phyloP scores from a whole-genome alignment of 352 stramenopile species.

The Pythium volutum region DNA sequence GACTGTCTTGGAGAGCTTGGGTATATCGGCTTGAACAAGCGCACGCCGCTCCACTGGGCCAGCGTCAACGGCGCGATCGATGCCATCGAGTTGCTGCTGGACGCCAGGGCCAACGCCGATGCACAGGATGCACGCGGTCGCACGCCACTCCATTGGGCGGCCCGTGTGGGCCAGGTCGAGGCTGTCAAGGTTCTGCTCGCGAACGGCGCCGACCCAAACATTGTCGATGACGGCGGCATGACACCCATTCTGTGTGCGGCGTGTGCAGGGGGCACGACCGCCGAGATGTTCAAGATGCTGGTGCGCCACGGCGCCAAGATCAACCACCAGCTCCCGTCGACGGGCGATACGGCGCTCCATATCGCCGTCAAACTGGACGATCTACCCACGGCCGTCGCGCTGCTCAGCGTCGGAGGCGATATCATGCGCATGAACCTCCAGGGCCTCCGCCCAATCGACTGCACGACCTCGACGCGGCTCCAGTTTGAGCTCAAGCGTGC shows the following conservation, averaged over 20 bases:
- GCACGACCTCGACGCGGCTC: slow-evolving; percentile 54
- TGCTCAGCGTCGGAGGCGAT: slow-evolving; percentile 69
- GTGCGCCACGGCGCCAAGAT: slow-evolving; percentile 62
- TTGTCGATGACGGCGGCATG: slow-evolving; percentile 74
- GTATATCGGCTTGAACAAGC: slow-evolving; percentile 79
- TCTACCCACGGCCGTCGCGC: slow-evolving; percentile 58
- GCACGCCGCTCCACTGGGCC: slow-evolving; percentile 77
- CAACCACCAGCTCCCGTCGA: slow-evolving; percentile 64
- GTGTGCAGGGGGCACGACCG: slow-evolving; percentile 58
- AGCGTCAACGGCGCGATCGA: slow-evolving; percentile 62
- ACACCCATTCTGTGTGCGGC: slow-evolving; percentile 72
- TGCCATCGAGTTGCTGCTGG: slow-evolving; percentile 57
- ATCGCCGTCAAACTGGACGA: slow-evolving; percentile 82
- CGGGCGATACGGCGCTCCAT: slow-evolving; percentile 72
- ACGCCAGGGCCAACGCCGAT: slow-evolving; percentile 58
- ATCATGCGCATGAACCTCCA: slow-evolving; percentile 77
- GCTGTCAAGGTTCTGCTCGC: slow-evolving; percentile 55
- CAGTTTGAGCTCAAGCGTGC: slow-evolving; percentile 75
- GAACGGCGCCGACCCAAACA: slow-evolving; percentile 59
- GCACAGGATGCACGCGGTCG: slow-evolving; percentile 63
- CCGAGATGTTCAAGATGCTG: slow-evolving; percentile 74
- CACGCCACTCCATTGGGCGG: slow-evolving; percentile 74
- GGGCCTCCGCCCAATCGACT: slow-evolving; percentile 57
- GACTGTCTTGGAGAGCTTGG: slow-evolving; percentile 76
- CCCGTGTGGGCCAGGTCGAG: slow-evolving; percentile 68